Conservation (phyloP, 2,329 filamentous ascomycete species). For the Rutstroemia sp. region DNA sequence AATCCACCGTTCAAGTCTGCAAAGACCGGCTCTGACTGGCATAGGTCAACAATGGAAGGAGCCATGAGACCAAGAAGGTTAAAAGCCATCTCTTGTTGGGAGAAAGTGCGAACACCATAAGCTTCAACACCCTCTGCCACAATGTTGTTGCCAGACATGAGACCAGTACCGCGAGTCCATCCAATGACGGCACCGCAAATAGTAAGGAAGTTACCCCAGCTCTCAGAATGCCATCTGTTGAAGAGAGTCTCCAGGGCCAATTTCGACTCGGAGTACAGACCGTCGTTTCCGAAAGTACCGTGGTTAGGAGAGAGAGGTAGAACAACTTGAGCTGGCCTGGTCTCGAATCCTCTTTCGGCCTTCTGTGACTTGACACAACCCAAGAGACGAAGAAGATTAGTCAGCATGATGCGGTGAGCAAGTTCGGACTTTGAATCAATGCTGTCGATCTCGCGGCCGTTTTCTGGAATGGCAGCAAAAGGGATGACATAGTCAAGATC, state of each 20-base stretch:
- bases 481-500: constrained; percentile 94
- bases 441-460: constrained; percentile 91
- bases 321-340: constrained; percentile 91
- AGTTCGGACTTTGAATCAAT: constrained; percentile 98
- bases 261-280: constrained; percentile 97
- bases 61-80: constrained; percentile 96
- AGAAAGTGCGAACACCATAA: constrained; percentile 96
- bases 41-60: constrained; percentile 86
- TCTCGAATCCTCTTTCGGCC: constrained; percentile 79
- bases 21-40: constrained; percentile 91
- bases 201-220: constrained; percentile 94
- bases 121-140: constrained; percentile 95
- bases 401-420: constrained; percentile 98
- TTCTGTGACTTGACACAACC: constrained; percentile 90
- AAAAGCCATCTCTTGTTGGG: constrained; percentile 99
- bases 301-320: constrained; percentile 95
- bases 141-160: constrained; percentile 97
- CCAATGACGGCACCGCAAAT: constrained; percentile 98
- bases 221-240: constrained; percentile 97
- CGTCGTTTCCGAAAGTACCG: constrained; percentile 95
- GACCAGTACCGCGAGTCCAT: constrained; percentile 95
- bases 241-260: constrained; percentile 94
- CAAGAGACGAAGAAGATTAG: constrained; percentile 86
- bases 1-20: constrained; percentile 96
- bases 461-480: constrained; percentile 96